Percentiles rank a stretch among this genome's conserved stretches.
phyloP scores from a whole-genome alignment of 345 rosid genomes.

The Corymbia maculata region DNA sequence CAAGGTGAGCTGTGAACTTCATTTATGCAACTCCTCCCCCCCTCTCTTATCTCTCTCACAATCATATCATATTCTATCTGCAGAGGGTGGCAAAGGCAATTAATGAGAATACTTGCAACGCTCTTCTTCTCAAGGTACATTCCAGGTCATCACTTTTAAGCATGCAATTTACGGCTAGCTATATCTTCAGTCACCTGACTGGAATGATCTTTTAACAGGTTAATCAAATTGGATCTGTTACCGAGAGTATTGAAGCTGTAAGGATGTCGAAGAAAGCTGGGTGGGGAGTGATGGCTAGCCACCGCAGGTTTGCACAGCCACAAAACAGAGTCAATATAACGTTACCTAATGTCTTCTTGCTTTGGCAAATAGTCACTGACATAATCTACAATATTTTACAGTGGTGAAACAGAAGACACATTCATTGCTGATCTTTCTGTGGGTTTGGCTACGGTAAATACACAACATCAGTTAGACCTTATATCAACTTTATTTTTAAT shows the following conservation, averaged over 20 bases:
- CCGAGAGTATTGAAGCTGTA: slow-evolving; percentile 98
- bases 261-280: slow-evolving; percentile 97
- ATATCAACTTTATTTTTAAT: background rate
- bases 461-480: background rate
- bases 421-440: slow-evolving; percentile 93
- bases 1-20: slow-evolving; percentile 33
- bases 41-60: background rate
- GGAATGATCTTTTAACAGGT: slow-evolving; percentile 31
- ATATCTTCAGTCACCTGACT: background rate
- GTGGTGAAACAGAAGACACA: slow-evolving; percentile 98
- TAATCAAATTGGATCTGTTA: slow-evolving; percentile 94
- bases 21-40: background rate
- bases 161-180: background rate
- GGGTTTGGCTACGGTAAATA: slow-evolving; percentile 78
- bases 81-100: slow-evolving; percentile 96
- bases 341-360: background rate
- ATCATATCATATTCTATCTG: background rate
- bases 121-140: slow-evolving; percentile 85
- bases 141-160: background rate
- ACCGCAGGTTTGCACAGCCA: slow-evolving; percentile 32
- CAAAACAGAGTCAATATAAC: background rate
- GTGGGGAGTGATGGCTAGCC: slow-evolving; percentile 99
- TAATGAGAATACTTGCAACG: slow-evolving; percentile 77
- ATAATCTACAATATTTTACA: slow-evolving; percentile 5
- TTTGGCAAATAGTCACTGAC: background rate